A percentile compares a stretch with the other conserved stretches of the same genome.
Evolutionary conservation across 176 grass and related monocot genomes (phyloP).

Genomic region (Panicum miliaceum): DNA sequence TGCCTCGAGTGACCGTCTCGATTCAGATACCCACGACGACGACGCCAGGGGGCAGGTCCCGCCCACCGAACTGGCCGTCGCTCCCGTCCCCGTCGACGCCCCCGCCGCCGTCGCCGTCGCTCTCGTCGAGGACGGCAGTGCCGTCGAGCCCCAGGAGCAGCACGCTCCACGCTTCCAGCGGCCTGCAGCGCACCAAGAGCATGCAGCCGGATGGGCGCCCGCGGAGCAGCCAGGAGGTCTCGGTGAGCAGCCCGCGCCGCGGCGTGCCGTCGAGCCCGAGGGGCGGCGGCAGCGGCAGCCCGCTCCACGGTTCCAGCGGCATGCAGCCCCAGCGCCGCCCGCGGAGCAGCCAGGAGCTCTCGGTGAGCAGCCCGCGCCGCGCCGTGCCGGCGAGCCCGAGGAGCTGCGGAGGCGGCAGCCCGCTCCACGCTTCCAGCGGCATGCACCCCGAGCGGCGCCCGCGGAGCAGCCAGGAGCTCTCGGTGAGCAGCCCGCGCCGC

Average conservation of each 20-base stretch:
- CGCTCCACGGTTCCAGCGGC: neutral
- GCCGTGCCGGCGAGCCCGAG: too few species aligned
- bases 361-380: neutral
- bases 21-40: conserved; percentile 34
- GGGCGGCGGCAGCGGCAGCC: neutral
- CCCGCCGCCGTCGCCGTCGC: conserved; percentile 22
- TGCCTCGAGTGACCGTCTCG: conserved; percentile 16
- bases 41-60: conserved; percentile 31
- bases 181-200: conserved; percentile 41
- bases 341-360: conserved; percentile 30
- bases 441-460: too few species aligned
- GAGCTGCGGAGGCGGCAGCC: too few species aligned
- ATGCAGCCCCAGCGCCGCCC: conserved; percentile 28
- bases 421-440: too few species aligned
- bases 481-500: conserved; percentile 4
- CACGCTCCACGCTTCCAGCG: conserved; percentile 6
- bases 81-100: conserved; percentile 36
- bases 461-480: too few species aligned
- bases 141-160: conserved; percentile 21
- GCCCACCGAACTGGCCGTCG: conserved; percentile 37
- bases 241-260: conserved; percentile 10
- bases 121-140: neutral
- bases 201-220: conserved; percentile 25
- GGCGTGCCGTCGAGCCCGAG: conserved; percentile 29
- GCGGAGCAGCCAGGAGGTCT: conserved; percentile 31